Conservation (phyloP, 1,139 yeast species). For the Geotrichum klebahnii region DNA sequence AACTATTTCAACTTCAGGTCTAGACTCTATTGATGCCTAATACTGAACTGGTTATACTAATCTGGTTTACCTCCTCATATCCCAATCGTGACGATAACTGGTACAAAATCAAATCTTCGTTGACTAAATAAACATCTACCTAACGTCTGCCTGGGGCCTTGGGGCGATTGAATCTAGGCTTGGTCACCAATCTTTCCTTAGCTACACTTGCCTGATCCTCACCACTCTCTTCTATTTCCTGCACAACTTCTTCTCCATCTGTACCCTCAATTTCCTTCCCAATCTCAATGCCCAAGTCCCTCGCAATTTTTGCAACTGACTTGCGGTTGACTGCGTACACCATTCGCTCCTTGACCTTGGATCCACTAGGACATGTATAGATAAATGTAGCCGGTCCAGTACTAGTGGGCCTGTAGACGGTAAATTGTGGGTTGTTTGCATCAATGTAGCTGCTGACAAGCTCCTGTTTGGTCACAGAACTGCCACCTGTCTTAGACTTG, state of each 20-base stretch:
- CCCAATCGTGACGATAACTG: too few relatives aligned
- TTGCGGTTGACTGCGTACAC: slow-evolving; percentile 79
- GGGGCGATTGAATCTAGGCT: slow-evolving; percentile 35
- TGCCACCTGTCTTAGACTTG: slow-evolving; percentile 11
- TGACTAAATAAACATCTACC: too few relatives aligned
- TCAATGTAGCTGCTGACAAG: slow-evolving; percentile 38
- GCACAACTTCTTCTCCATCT: slow-evolving; percentile 20
- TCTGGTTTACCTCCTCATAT: too few relatives aligned
- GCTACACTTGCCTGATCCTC: slow-evolving; percentile 24
- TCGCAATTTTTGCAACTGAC: slow-evolving; percentile 56
- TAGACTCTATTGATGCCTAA: too few relatives aligned
- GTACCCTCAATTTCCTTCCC: slow-evolving; percentile 21
- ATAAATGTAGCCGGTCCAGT: slow-evolving; percentile 51
- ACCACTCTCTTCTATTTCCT: slow-evolving; percentile 26
- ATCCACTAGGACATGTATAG: slow-evolving; percentile 85
- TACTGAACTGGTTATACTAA: too few relatives aligned
- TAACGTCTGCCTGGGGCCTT: slow-evolving; percentile 38
- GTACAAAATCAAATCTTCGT: too few relatives aligned
- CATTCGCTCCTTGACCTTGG: slow-evolving; percentile 89
- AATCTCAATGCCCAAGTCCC: slow-evolving; percentile 22
- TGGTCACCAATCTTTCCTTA: slow-evolving; percentile 18
- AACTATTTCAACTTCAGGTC: too few relatives aligned
- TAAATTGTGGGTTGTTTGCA: slow-evolving; percentile 54
- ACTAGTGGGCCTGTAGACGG: slow-evolving; percentile 44
- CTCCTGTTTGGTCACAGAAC: slow-evolving; percentile 18